Evolutionary conservation across 495 filamentous ascomycete genomes (phyloP), one percentile per base, ranked within the genome.

Genomic region (Tuber melanosporum): DNA sequence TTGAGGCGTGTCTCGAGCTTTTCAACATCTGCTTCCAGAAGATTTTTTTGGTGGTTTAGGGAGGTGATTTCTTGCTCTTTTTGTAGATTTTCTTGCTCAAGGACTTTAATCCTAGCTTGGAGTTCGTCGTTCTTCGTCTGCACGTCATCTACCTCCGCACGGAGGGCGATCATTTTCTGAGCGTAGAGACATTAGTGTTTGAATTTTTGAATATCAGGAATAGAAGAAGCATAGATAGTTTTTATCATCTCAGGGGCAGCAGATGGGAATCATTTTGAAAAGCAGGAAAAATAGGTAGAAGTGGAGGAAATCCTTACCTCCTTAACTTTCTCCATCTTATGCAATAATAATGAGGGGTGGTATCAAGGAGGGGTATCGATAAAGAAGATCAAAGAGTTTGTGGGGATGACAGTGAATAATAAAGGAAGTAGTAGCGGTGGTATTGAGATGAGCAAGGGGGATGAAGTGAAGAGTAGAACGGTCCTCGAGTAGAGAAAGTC

Each of bases 61-160:
- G 95, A 99, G 75, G 91, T 93, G 84, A 99, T 97, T 85, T 98
- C 95, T 85, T 99, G 95, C 86, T 98, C 95, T 88, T 99, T 98
- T 76, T 91, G 85, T 66, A 96, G 89, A 84, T 94, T 98, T 87
- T 98, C 95, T 85, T 97, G 92, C 86, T 99, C 94, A 76, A 99
- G 89, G 36, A 85, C 86, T 87, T 98, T 98, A 86, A 98, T 90
- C 86, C 92, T 92, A 84, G 85, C 80, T 87, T 94, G 89, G 80
- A 97, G 90, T 85, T 98, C 95, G 82, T 97, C 95, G 81, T 90
- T 91, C 87, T 94, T 91, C 82, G 87, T 84, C 76, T 90, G 83
- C 73, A 92, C 89, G 81, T 93, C 91, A 82, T 99, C 95, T 80
- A 93, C 92, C 90, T 98, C 94, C 83, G 93, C 83, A 84, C 95